These are phyloP conservation scores for Hebeloma cylindrosporum DNA, from an alignment of 768 basidiomycete genomes.

Conservation along the genomic window DNA sequence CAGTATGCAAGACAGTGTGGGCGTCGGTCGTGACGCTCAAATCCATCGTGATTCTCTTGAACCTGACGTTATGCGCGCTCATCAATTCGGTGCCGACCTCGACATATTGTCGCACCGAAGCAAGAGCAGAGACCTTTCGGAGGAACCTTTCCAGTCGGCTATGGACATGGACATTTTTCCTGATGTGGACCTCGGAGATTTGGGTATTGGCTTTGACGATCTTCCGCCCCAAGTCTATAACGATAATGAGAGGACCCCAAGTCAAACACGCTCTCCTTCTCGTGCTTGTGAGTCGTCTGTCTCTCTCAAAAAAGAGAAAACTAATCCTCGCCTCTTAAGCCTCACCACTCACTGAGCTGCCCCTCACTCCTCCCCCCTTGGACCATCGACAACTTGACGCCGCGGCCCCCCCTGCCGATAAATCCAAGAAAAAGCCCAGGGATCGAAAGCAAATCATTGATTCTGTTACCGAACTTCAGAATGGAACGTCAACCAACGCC, in stretches of 20 bases:
- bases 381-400: constrained; percentile 46
- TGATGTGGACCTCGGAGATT: constrained; percentile 62
- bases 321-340: constrained; percentile 40
- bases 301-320: background rate
- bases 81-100: constrained; percentile 49
- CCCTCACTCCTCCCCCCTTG: constrained; percentile 74
- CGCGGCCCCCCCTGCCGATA: constrained; percentile 29
- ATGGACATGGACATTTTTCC: constrained; percentile 51
- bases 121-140: constrained; percentile 63
- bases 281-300: constrained; percentile 60
- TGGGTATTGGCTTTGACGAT: constrained; percentile 68
- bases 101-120: constrained; percentile 62
- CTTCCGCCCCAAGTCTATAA: constrained; percentile 34
- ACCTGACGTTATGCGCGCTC: constrained; percentile 55
- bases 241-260: constrained; percentile 53
- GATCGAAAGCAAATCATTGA: constrained; percentile 92
- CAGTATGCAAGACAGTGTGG: constrained; percentile 62
- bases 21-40: constrained; percentile 74
- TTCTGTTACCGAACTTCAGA: constrained; percentile 79
- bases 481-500: constrained; percentile 55
- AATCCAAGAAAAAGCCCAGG: constrained; percentile 42
- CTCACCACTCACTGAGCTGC: constrained; percentile 74
- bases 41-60: constrained; percentile 56
- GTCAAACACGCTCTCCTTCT: constrained; percentile 58
- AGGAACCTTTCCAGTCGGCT: constrained; percentile 63